These are phyloP conservation scores for Urostyla sp. DNA, from an alignment of 73 alveolate genomes.

Conservation along the genomic window DNA sequence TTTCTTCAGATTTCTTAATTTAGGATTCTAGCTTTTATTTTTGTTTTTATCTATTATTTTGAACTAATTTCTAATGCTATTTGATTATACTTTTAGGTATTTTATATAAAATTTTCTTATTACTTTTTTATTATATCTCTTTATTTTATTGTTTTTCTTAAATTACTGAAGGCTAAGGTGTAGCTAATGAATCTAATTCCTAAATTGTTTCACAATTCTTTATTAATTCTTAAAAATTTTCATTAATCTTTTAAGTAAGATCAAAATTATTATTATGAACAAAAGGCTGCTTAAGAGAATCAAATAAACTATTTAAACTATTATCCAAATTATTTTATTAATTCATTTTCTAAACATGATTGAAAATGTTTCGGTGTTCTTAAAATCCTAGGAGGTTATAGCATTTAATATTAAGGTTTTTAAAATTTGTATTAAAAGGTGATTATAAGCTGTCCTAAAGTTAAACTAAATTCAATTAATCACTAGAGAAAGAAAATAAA, in stretches of 20 bases:
- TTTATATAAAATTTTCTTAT: not conserved
- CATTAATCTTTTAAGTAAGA: slow-evolving; percentile 14
- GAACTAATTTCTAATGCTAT: too few relatives aligned
- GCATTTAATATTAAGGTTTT: too few relatives aligned
- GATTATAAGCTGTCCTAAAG: too few relatives aligned
- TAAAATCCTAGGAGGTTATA: too few relatives aligned
- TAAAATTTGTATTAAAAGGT: too few relatives aligned
- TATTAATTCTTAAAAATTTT: slow-evolving; percentile 7
- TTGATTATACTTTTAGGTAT: too few relatives aligned
- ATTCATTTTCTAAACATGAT: too few relatives aligned
- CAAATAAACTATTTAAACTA: slow-evolving; percentile 10
- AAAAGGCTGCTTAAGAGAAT: slow-evolving; percentile 13
- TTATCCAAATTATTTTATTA: slow-evolving; percentile 22
- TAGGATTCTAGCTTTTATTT: not conserved
- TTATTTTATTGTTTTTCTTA: not conserved
- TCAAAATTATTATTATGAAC: slow-evolving; percentile 10
- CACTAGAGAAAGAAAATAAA: too few relatives aligned
- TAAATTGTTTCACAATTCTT: slow-evolving; percentile 28
- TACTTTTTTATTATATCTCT: not conserved
- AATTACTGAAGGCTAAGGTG: slow-evolving; percentile 12
- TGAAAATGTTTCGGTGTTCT: too few relatives aligned
- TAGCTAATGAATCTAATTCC: slow-evolving; percentile 36
- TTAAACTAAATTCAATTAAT: too few relatives aligned
- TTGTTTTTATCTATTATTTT: not conserved
- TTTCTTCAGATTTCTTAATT: not conserved